These are phyloP conservation scores for Termitomyces sp. DNA, from an alignment of 768 basidiomycete species.

Conservation along the genomic window DNA sequence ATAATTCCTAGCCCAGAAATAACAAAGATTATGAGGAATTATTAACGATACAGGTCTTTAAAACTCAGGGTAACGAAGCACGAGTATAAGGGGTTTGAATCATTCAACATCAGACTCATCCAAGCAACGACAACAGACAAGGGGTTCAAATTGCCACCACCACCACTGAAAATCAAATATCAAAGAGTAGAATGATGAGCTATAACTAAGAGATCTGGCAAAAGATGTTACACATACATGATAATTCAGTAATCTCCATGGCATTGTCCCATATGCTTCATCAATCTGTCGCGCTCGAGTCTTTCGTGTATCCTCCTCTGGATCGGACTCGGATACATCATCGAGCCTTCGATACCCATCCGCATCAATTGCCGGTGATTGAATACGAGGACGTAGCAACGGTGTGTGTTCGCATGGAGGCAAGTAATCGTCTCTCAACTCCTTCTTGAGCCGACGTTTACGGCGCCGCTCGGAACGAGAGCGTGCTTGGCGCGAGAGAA, in stretches of 20 bases:
- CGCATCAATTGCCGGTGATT: constrained; percentile 5
- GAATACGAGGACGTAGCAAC: constrained; percentile 19
- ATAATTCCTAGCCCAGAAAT: neutral
- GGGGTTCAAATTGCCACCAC: constrained; percentile 70
- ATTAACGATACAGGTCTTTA: neutral
- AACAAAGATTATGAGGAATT: neutral
- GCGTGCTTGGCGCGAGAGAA: constrained; percentile 25
- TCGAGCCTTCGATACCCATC: constrained; percentile 3
- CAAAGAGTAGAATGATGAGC: neutral
- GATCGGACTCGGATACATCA: constrained; percentile 18
- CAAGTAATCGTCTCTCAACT: neutral
- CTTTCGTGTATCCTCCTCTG: constrained; percentile 27
- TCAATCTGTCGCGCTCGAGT: constrained; percentile 48
- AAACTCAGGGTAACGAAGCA: neutral
- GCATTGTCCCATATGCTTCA: constrained; percentile 60
- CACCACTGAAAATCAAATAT: constrained; percentile 57
- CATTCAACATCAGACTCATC: constrained; percentile 46
- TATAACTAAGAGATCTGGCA: neutral
- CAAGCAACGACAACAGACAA: constrained; percentile 57
- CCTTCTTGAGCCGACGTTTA: constrained; percentile 12
- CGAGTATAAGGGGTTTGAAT: constrained; percentile 5
- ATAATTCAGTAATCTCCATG: constrained; percentile 58
- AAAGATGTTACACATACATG: constrained; percentile 43
- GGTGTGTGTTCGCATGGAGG: constrained; percentile 31
- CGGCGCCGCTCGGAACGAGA: constrained; percentile 6